These are phyloP conservation scores for Zoysia matrella DNA, from an alignment of 202 grass and related monocot genomes.

Conservation along the genomic window DNA sequence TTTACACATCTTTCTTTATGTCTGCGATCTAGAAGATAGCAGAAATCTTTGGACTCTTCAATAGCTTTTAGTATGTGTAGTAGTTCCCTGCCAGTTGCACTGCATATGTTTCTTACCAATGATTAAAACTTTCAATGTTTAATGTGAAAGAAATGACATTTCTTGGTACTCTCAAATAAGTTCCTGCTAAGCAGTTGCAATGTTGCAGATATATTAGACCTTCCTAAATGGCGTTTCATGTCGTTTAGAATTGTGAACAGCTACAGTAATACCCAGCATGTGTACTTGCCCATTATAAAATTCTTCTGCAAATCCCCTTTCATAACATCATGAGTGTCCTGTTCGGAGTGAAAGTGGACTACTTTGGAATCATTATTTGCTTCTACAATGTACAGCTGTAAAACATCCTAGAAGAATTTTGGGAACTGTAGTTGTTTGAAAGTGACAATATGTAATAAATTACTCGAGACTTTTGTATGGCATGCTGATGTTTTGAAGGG, in stretches of 20 bases:
- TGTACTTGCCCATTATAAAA: too few relatives aligned
- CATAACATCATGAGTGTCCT: too few relatives aligned
- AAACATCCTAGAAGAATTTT: background rate
- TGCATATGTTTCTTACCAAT: background rate
- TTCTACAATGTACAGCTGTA: background rate
- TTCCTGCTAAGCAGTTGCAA: background rate
- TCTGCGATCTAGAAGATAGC: background rate
- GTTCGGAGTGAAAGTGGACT: background rate
- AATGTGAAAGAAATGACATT: background rate
- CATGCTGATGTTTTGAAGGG: background rate
- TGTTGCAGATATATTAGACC: conserved; percentile 8
- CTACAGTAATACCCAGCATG: background rate
- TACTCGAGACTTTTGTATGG: background rate
- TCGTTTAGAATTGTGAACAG: background rate
- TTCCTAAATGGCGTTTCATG: background rate
- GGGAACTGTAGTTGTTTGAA: background rate
- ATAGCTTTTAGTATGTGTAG: too few relatives aligned
- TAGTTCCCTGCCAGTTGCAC: background rate
- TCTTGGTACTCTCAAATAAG: background rate
- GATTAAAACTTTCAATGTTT: background rate
- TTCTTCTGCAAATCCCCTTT: background rate
- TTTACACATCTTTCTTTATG: background rate
- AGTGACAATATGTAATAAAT: background rate
- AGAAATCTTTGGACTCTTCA: background rate
- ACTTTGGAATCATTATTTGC: background rate